Percentiles rank a stretch among this genome's conserved stretches.
These are phyloP conservation scores for Aspergillus cejpii DNA, from an alignment of 2,329 filamentous ascomycete genomes.

Conservation along the genomic window DNA sequence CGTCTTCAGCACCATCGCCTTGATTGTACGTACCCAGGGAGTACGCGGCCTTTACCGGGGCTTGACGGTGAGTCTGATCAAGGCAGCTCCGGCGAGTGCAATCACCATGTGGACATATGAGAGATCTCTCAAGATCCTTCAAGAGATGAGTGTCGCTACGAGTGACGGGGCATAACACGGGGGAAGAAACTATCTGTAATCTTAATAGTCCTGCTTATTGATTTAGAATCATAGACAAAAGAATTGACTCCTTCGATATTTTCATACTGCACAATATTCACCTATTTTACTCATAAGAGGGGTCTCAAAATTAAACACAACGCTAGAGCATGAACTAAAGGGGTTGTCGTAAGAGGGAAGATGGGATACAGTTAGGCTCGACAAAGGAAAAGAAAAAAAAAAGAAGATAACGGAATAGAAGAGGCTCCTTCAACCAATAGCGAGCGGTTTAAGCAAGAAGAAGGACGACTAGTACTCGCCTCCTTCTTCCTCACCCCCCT, in stretches of 20 bases:
- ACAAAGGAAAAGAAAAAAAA: constrained; percentile 10
- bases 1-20: constrained; percentile 58
- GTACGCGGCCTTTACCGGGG: constrained; percentile 77
- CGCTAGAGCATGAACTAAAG: constrained; percentile 19
- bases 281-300: not conserved
- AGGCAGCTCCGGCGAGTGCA: constrained; percentile 87
- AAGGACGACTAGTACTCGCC: constrained; percentile 30
- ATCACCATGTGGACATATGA: constrained; percentile 96
- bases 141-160: constrained; percentile 30
- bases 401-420: constrained; percentile 17
- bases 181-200: not conserved
- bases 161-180: constrained; percentile 4
- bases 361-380: constrained; percentile 10
- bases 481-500: constrained; percentile 55
- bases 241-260: not conserved
- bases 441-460: not conserved
- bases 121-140: constrained; percentile 58
- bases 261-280: not conserved
- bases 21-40: constrained; percentile 68
- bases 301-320: constrained; percentile 1
- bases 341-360: constrained; percentile 22
- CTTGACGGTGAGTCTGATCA: constrained; percentile 78
- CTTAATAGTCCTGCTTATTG: not conserved
- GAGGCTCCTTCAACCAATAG: constrained; percentile 11
- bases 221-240: not conserved